phyloP scores from a whole-genome alignment of 768 basidiomycete genomes.

The Lactarius hengduanensis region DNA sequence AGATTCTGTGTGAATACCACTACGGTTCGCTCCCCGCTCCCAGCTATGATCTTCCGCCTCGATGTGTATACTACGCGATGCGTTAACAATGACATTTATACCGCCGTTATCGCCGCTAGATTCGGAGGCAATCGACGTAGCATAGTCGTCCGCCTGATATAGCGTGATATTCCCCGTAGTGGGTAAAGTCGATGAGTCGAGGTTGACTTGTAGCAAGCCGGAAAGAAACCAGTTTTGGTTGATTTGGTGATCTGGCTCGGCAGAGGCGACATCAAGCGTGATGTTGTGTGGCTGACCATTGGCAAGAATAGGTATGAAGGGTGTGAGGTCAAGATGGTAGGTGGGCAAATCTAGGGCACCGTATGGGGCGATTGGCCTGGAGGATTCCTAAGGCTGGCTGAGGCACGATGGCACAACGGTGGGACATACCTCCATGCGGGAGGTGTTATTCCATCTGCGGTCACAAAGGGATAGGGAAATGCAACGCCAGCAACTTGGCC shows the following conservation, averaged over 20 bases:
- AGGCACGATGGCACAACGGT: neutral
- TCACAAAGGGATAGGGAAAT: conserved; percentile 47
- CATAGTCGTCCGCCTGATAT: conserved; percentile 59
- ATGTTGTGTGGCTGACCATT: conserved; percentile 53
- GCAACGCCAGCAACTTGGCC: conserved; percentile 53
- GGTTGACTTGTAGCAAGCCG: conserved; percentile 63
- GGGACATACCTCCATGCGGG: conserved; percentile 60
- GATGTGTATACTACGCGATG: conserved; percentile 55
- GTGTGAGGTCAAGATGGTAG: neutral
- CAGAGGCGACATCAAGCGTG: conserved; percentile 70
- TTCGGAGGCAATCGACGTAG: conserved; percentile 36
- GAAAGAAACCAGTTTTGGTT: conserved; percentile 82
- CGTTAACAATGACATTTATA: conserved; percentile 37
- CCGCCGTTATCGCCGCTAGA: too few relatives aligned
- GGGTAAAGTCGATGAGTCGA: conserved; percentile 57
- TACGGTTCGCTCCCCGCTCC: conserved; percentile 54
- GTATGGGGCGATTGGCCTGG: conserved; percentile 52
- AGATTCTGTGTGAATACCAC: conserved; percentile 63
- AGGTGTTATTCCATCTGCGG: conserved; percentile 44
- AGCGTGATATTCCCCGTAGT: conserved; percentile 64
- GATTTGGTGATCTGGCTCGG: conserved; percentile 60
- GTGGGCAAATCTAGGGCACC: neutral
- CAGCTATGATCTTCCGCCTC: conserved; percentile 59
- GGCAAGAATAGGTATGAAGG: neutral
- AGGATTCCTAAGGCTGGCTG: neutral